phyloP scores from a whole-genome alignment of 2,329 filamentous ascomycete genomes.

The Aspergillus pseudotamarii region DNA sequence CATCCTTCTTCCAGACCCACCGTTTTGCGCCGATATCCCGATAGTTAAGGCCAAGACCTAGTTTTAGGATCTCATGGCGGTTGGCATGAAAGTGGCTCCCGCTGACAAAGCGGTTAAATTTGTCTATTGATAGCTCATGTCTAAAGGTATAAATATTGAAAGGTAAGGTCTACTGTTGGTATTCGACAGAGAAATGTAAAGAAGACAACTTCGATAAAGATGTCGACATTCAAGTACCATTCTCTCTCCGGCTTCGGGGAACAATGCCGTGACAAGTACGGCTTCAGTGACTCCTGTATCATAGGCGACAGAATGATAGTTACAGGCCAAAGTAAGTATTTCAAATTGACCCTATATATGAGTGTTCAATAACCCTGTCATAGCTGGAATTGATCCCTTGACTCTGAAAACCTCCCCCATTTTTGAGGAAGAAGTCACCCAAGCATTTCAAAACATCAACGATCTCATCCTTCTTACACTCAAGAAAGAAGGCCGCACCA shows the following conservation, averaged over 20 bases:
- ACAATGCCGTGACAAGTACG: background rate
- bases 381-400: background rate
- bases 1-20: too few species aligned
- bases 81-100: too few species aligned
- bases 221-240: background rate
- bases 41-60: too few species aligned
- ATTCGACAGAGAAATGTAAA: too few species aligned
- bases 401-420: background rate
- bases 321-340: background rate
- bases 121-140: too few species aligned
- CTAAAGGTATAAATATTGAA: too few species aligned
- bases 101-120: too few species aligned
- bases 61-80: too few species aligned
- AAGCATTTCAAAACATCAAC: background rate
- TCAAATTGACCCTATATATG: background rate
- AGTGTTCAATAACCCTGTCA: background rate
- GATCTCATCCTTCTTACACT: background rate
- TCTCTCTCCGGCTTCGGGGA: background rate
- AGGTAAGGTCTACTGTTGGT: accelerated
- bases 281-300: background rate
- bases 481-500: background rate
- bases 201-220: background rate
- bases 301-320: background rate
- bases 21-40: too few species aligned
- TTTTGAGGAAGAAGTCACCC: background rate